Percentiles rank a stretch among this genome's conserved stretches.
phyloP scores from a whole-genome alignment of 164 flowering plant species.

The Warburgia ugandensis region DNA sequence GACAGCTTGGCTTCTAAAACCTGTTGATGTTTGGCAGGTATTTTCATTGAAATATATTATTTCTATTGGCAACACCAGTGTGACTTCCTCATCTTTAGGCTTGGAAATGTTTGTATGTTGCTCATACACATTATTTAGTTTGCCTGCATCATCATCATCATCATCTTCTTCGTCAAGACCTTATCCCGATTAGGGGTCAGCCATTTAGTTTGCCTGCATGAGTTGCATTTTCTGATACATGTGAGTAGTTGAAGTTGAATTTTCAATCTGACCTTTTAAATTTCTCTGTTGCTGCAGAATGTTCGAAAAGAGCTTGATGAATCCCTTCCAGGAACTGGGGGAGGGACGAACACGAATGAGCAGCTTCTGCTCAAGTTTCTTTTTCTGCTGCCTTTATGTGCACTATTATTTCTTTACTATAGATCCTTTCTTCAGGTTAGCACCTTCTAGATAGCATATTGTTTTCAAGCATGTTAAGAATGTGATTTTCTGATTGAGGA shows the following conservation, averaged over 20 bases:
- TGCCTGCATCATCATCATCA: too few species aligned
- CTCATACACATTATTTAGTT: too few species aligned
- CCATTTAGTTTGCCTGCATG: too few species aligned
- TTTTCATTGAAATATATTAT: not conserved
- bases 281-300: conserved; percentile 44
- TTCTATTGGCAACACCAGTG: not conserved
- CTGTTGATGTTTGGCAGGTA: conserved; percentile 99
- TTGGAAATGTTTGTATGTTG: not conserved
- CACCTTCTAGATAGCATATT: too few species aligned
- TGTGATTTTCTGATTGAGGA: too few species aligned
- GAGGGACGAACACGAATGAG: conserved; percentile 75
- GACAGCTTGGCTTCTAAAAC: conserved; percentile 97
- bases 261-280: not conserved
- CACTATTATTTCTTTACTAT: conserved; percentile 42
- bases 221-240: not conserved
- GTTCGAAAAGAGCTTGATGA: conserved; percentile 69
- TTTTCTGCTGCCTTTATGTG: conserved; percentile 58
- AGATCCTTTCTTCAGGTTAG: conserved; percentile 65
- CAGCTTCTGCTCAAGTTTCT: conserved; percentile 51
- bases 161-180: too few species aligned
- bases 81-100: not conserved
- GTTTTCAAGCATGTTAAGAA: too few species aligned
- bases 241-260: conserved; percentile 1
- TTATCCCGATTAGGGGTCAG: too few species aligned
- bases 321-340: conserved; percentile 91